Base-by-base conservation (phyloP, 768 basidiomycete genomes). In the Multifurca ochricompacta region DNA sequence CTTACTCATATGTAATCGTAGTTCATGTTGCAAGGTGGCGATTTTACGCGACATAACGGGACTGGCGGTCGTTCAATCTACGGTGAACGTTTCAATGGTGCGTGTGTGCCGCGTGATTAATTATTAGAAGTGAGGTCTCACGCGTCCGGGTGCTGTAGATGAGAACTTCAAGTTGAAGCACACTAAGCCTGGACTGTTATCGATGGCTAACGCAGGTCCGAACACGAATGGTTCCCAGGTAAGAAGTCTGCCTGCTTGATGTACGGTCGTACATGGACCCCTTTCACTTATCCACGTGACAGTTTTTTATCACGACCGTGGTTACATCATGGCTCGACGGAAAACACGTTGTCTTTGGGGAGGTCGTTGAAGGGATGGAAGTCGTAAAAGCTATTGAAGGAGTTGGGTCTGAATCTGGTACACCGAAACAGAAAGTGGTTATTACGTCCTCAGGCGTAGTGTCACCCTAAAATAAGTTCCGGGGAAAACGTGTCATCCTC, bases 181-280 rank as follows among this genome's bases (percentile, higher is more conserved):
- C 59, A 61, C 67, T 64, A 69, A 66, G 48, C 64, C 69, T 5
- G 72, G 73, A 31, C 59, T 74, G 18, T 69, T 80, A 45, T 78
- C 77, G 30, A 75, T 73, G 70, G 78, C 77, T 35, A 80, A 78
- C 63, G 69, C 74, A 45, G 77, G 77, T 11, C 70, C 73, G 10
- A 66, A 77, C 63, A 73, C 77, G 49, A 79, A 78, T 64, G 74
- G 75, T 9, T 73, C 72, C n/a, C 73, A 74, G 67, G 72, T 73
- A 53, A 45, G 66, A 7, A n/a, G n/a, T 18, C 6, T 23, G 3
- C 19, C 2, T 16, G 13, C 6, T 11, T 32, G 31, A n/a, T n/a
- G 31, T 58, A 13, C 48, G 23, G 31, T 16, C 41, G 25, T 47
- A 21, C 30, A 14, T 44, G 9, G 19, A 34, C 23, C 21, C 21